A percentile compares a stretch with the other conserved stretches of the same genome.
These are phyloP conservation scores for Aurantiochytrium sp. DNA, from an alignment of 108 stramenopile species.

Conservation along the genomic window DNA sequence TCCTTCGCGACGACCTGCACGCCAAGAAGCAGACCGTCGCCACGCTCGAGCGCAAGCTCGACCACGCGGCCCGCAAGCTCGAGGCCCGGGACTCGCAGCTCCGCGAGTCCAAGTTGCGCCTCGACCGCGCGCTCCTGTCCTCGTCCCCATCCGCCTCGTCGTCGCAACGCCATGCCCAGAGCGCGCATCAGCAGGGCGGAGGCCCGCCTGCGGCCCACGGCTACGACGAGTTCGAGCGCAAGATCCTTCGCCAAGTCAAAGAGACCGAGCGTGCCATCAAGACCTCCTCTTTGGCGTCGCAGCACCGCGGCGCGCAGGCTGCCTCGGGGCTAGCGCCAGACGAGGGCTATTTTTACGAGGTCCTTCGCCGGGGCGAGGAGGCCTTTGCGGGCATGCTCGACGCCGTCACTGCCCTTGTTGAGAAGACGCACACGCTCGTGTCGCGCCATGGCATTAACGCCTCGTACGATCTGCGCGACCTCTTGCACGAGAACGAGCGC, in stretches of 20 bases:
- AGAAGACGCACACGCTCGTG: neutral
- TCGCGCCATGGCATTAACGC: neutral
- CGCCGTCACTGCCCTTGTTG: neutral
- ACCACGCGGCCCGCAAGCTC: neutral
- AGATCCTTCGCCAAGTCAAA: neutral
- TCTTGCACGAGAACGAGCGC: neutral
- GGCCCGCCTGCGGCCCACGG: too few species aligned
- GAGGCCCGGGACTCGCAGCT: neutral
- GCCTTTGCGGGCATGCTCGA: neutral
- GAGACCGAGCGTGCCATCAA: constrained; percentile 12
- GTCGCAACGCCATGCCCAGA: too few species aligned
- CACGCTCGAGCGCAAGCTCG: neutral
- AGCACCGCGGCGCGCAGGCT: too few species aligned
- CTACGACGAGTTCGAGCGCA: constrained; percentile 26
- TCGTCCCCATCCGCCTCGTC: too few species aligned
- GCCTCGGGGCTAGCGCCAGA: too few species aligned
- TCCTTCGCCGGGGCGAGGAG: neutral
- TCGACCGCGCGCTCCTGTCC: neutral
- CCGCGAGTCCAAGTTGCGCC: neutral
- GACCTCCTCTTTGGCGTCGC: neutral
- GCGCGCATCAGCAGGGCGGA: too few species aligned
- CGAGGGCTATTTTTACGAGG: neutral
- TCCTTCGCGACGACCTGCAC: neutral
- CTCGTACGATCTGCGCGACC: neutral
- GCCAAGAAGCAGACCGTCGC: neutral